Base-by-base conservation (phyloP, 768 basidiomycete species). In the Mrakia blollopis region DNA sequence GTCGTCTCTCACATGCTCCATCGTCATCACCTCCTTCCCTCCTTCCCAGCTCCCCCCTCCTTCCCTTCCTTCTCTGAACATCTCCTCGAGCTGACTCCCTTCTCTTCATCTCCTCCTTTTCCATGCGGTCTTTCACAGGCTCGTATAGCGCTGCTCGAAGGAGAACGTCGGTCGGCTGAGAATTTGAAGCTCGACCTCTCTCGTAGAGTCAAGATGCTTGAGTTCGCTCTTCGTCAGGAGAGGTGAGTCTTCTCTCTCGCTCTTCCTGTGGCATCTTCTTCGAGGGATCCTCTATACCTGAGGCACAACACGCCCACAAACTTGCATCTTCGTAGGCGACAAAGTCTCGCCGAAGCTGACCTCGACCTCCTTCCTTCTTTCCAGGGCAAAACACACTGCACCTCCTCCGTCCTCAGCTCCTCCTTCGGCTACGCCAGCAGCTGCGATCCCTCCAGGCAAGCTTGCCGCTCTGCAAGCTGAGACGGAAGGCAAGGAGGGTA, bases 161-260 rank as follows among this genome's bases (percentile, higher is more conserved):
- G 97, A 74, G 95, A 98, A 83, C 90, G 94, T 76, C 89, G 96
- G 79, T 97, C 94, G 0, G 96, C 95, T 80, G 97, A 99, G 85
- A 98, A 98, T 83, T 89, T 96, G 79, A 93, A 97, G 85, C 88
- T 94, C 79, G 97, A 98, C 85, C 87, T 98, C 47, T 91, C 95
- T 88, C 89, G 95, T 78, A 89, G 97, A 77, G 97, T 98, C 80
- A 97, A 97, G 88, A 97, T 99, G 96, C 89, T 99, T 72, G 97
- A 99, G 85, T 98, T 94, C 84, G 97, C 96, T 57, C 86, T 99
- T 68, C 90, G 94, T 67, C 90, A 95, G 86, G 97, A 99, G 86
- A 90, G 97, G 95, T 97, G 79, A 81, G 88, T 86, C 50, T n/a
- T 78, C 25, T 14, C 9, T 28, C 32, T 16, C 39, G 7, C 25